Conservation (phyloP, 371 early-diverging fungal genomes). For the Lichtheimia ornata region DNA sequence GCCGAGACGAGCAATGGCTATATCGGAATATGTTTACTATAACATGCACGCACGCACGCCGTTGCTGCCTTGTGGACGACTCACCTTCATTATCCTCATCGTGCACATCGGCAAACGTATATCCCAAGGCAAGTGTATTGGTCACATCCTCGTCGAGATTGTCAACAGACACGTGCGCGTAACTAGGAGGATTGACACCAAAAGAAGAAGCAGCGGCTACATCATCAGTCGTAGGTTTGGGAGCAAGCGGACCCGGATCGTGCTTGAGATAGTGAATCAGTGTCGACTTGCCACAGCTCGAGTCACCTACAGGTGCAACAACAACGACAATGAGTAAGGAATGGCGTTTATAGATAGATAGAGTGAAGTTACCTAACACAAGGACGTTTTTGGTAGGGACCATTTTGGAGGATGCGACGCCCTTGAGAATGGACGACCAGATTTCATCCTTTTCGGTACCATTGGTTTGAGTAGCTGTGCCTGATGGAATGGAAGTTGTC, state of each 20-base stretch:
- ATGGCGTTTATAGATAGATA: background rate
- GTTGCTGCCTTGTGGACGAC: background rate
- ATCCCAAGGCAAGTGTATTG: constrained; percentile 81
- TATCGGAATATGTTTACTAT: background rate
- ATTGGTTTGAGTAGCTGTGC: constrained; percentile 19
- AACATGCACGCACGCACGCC: background rate
- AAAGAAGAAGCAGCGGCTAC: constrained; percentile 34
- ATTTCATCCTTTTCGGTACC: constrained; percentile 60
- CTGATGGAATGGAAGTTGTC: constrained; percentile 10
- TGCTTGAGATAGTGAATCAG: constrained; percentile 70
- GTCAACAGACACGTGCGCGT: constrained; percentile 46
- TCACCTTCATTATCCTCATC: constrained; percentile 85
- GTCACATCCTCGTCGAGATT: constrained; percentile 64
- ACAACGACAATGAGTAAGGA: constrained; percentile 1
- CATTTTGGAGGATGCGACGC: constrained; percentile 74
- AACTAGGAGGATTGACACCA: constrained; percentile 41
- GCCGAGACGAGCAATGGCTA: constrained; percentile 79
- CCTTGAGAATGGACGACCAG: constrained; percentile 77
- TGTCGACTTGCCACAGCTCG: constrained; percentile 74
- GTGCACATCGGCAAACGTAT: constrained; percentile 80
- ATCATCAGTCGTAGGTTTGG: constrained; percentile 42
- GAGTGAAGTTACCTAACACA: constrained; percentile 58
- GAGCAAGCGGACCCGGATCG: constrained; percentile 55
- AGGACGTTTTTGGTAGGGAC: constrained; percentile 74
- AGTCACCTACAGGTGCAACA: constrained; percentile 57